phyloP scores from a whole-genome alignment of 805 yeast species.

The Starmerella asiatica region DNA sequence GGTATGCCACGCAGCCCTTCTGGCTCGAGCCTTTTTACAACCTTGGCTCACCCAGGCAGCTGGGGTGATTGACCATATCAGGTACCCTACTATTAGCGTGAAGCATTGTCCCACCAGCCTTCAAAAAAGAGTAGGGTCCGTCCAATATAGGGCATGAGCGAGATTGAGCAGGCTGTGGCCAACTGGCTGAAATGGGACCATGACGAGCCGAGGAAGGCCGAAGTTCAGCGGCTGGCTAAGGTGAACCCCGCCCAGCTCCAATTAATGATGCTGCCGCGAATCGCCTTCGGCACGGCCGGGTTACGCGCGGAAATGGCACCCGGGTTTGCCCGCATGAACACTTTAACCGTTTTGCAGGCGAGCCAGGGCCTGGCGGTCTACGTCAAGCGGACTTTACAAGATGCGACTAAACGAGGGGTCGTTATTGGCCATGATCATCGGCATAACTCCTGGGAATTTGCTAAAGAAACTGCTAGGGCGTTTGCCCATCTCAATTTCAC shows the following conservation, averaged over 20 bases:
- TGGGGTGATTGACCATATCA: too few relatives aligned
- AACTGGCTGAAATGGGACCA: constrained; percentile 14
- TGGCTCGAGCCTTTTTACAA: too few relatives aligned
- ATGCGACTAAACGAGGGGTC: constrained; percentile 31
- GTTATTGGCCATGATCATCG: constrained; percentile 92
- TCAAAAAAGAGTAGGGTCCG: too few relatives aligned
- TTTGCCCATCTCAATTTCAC: constrained; percentile 55
- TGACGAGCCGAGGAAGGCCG: constrained; percentile 5
- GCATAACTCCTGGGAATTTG: constrained; percentile 64
- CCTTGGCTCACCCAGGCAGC: too few relatives aligned
- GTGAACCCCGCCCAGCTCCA: constrained; percentile 13
- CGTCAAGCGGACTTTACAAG: constrained; percentile 22
- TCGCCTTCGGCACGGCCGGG: constrained; percentile 89
- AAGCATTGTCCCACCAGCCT: too few relatives aligned
- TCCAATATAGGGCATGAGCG: too few relatives aligned
- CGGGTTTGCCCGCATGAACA: constrained; percentile 80
- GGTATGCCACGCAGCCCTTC: too few relatives aligned
- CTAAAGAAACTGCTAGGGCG: constrained; percentile 61
- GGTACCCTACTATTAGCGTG: too few relatives aligned
- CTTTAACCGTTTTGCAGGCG: constrained; percentile 77
- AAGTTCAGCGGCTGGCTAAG: constrained; percentile 1
- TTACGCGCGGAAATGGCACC: constrained; percentile 79
- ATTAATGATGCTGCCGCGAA: constrained; percentile 30
- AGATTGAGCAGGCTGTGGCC: too few relatives aligned
- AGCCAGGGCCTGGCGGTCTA: constrained; percentile 36